These are phyloP conservation scores for Dendrobium chrysotoxum DNA, from an alignment of 106 monocot genomes.

Conservation along the genomic window DNA sequence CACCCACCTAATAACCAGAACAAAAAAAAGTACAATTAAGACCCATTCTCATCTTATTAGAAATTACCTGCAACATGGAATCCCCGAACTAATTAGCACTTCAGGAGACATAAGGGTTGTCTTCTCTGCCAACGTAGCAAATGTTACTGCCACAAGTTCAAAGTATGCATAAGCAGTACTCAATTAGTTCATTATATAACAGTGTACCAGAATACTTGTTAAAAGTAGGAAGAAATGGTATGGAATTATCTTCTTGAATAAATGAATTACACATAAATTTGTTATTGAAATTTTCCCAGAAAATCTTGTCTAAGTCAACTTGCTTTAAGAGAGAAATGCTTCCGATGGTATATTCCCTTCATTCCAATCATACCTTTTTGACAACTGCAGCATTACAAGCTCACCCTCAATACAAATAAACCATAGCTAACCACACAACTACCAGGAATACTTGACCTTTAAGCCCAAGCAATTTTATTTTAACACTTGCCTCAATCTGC, in stretches of 20 bases:
- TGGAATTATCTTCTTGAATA: not conserved
- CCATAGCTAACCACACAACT: not conserved
- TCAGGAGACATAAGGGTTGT: conserved; percentile 97
- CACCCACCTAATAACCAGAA: not conserved
- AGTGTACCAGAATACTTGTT: not conserved
- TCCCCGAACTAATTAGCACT: conserved; percentile 69
- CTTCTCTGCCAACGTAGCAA: conserved; percentile 77
- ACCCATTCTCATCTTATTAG: conserved; percentile 4
- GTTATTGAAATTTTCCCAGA: not conserved
- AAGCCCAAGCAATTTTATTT: not conserved
- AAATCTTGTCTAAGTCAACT: not conserved
- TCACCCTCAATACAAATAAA: not conserved
- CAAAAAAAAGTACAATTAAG: not conserved
- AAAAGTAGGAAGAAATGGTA: not conserved
- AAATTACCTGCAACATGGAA: conserved; percentile 96
- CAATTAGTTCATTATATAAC: not conserved
- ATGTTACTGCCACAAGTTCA: conserved; percentile 63
- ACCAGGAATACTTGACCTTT: not conserved
- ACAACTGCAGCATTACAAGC: not conserved
- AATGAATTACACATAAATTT: not conserved
- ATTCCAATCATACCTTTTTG: not conserved
- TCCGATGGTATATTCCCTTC: not conserved
- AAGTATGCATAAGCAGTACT: not conserved
- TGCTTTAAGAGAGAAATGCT: not conserved
- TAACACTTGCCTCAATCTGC: not conserved